phyloP scores from a whole-genome alignment of 139 green algal species.

The Chlorella sp. region DNA sequence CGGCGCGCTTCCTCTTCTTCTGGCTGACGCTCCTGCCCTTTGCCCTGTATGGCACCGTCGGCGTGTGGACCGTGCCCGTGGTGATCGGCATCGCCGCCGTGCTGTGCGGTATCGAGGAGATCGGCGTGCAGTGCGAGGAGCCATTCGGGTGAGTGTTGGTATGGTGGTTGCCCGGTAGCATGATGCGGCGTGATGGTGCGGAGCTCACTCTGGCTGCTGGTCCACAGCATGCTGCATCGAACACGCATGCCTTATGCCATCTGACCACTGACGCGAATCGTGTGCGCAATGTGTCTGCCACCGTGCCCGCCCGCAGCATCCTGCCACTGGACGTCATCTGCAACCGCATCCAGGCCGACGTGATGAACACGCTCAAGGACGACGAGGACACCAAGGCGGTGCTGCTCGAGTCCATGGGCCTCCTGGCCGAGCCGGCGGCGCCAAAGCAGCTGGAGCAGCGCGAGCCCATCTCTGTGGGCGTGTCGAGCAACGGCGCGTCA shows the following conservation, averaged over 20 bases:
- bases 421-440: too few species aligned
- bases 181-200: too few species aligned
- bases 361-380: slow-evolving; percentile 36
- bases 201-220: too few species aligned
- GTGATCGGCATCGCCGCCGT: slow-evolving; percentile 51
- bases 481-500: too few species aligned
- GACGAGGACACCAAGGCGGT: slow-evolving; percentile 19
- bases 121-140: slow-evolving; percentile 49
- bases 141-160: slow-evolving; percentile 8
- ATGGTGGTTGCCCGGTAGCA: background rate
- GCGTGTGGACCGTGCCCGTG: slow-evolving; percentile 31
- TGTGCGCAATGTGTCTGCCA: too few species aligned
- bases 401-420: background rate
- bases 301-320: slow-evolving; percentile 19
- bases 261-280: too few species aligned
- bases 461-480: too few species aligned
- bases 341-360: slow-evolving; percentile 33
- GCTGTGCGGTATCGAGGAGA: slow-evolving; percentile 80
- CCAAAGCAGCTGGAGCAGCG: too few species aligned
- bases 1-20: slow-evolving; percentile 64
- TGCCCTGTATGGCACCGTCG: slow-evolving; percentile 50
- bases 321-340: slow-evolving; percentile 35
- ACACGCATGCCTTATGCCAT: too few species aligned
- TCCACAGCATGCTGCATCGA: too few species aligned
- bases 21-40: slow-evolving; percentile 68